These are phyloP conservation scores for Pilasporangium apinafurcum DNA, from an alignment of 352 stramenopile genomes.

Conservation along the genomic window DNA sequence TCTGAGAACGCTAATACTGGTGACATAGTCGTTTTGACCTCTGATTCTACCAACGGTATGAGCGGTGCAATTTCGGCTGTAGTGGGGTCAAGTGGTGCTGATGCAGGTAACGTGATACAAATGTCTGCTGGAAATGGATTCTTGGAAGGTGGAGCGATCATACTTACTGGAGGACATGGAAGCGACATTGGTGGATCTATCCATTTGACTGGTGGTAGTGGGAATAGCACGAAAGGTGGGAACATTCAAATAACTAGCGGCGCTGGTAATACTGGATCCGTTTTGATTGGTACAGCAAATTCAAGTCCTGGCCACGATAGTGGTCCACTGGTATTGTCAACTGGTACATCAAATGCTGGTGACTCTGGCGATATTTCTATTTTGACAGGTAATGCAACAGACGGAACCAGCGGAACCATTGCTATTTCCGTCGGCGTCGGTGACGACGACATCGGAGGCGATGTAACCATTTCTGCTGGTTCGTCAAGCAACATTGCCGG, in stretches of 20 bases:
- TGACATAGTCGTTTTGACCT: constrained; percentile 8
- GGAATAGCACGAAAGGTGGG: constrained; percentile 13
- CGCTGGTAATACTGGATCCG: constrained; percentile 1
- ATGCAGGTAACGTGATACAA: too few relatives aligned
- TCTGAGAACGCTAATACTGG: constrained; percentile 18
- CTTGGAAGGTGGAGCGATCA: constrained; percentile 7
- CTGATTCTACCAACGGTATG: constrained; percentile 8
- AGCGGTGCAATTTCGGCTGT: constrained; percentile 15
- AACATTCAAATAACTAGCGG: constrained; percentile 6
- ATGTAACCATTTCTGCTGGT: constrained; percentile 2
- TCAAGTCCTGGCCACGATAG: too few relatives aligned
- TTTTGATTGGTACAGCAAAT: too few relatives aligned
- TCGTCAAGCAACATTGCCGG: not conserved
- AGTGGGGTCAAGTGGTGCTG: constrained; percentile 6
- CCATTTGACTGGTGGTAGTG: constrained; percentile 7
- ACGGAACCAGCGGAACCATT: constrained; percentile 2
- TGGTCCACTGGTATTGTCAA: constrained; percentile 3
- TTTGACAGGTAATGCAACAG: not conserved
- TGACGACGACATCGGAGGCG: not conserved
- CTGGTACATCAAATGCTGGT: not conserved
- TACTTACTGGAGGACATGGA: constrained; percentile 11
- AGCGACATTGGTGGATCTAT: constrained; percentile 13
- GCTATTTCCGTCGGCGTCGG: not conserved
- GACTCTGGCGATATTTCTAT: constrained; percentile 5
- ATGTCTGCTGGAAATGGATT: constrained; percentile 10